A percentile compares a stretch with the other conserved stretches of the same genome.
Conservation (phyloP, 2,329 filamentous ascomycete species). For the Aquanectria penicillioides region DNA sequence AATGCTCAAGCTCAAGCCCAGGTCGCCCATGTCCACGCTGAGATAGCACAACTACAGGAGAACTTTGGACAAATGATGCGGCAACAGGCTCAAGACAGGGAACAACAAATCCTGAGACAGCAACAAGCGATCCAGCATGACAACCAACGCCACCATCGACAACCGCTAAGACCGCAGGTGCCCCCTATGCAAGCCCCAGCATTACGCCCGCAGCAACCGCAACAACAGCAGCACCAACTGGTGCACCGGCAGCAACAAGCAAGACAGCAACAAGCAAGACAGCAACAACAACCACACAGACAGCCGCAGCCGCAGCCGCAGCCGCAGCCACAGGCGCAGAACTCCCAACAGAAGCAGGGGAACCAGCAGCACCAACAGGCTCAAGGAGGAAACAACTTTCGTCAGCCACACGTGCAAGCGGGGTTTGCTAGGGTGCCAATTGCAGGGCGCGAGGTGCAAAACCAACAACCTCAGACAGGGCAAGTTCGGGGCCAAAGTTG, state of each 20-base stretch:
- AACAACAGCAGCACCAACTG: neutral
- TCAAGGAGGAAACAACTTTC: neutral
- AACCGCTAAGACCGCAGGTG: no score
- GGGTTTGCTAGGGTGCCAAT: no score
- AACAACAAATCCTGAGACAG: neutral
- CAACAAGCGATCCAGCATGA: no score
- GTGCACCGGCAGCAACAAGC: neutral
- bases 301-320: no score
- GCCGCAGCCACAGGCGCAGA: no score
- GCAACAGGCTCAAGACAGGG: neutral
- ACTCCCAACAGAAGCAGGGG: neutral
- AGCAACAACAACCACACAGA: neutral
- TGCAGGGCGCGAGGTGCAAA: no score
- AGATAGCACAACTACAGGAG: neutral
- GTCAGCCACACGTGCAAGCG: no score
- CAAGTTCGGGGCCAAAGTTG: neutral
- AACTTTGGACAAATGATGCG: constrained; percentile 8
- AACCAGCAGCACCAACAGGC: neutral
- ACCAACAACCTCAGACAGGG: neutral
- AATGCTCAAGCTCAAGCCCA: neutral
- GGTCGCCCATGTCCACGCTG: neutral
- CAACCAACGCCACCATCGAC: neutral
- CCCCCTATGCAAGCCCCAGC: no score
- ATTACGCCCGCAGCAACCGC: no score
- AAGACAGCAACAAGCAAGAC: neutral